Percentiles rank a stretch among this genome's conserved stretches.
Evolutionary conservation across 2,329 filamentous ascomycete genomes (phyloP).

Genomic region (Colletotrichum australisinense): DNA sequence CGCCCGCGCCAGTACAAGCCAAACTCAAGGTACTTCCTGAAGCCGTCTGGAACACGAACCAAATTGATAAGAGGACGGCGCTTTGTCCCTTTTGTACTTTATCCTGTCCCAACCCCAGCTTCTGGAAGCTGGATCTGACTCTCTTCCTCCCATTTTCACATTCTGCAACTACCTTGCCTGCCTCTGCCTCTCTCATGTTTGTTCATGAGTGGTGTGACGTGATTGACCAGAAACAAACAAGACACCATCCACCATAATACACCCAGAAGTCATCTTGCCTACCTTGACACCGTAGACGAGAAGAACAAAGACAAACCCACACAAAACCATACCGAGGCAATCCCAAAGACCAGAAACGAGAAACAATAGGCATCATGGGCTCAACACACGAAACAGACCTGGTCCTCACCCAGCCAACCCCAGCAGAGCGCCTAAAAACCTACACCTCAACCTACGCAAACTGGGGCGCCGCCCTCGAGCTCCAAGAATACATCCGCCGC

Average conservation of each 20-base stretch:
- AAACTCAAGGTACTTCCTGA: background rate
- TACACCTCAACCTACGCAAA: slow-evolving; percentile 66
- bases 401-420: slow-evolving; percentile 66
- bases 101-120: background rate
- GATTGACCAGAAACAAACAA: background rate
- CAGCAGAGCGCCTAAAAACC: slow-evolving; percentile 62
- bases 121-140: background rate
- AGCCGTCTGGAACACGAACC: background rate
- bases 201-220: background rate
- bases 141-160: background rate
- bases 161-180: background rate
- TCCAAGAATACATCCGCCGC: slow-evolving; percentile 68
- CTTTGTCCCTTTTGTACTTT: slow-evolving; percentile 13
- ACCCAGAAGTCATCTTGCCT: background rate
- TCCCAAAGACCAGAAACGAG: background rate
- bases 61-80: slow-evolving; percentile 22
- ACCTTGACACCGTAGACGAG: background rate
- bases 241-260: background rate
- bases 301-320: background rate
- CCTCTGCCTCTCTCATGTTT: background rate
- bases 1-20: background rate
- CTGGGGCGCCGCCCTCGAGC: slow-evolving; percentile 69
- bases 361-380: slow-evolving; percentile 8
- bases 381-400: slow-evolving; percentile 39
- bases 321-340: background rate